Evolutionary conservation across 2,329 filamentous ascomycete species (phyloP), one percentile per base, ranked within the genome.

Genomic region (Alternaria panax): DNA sequence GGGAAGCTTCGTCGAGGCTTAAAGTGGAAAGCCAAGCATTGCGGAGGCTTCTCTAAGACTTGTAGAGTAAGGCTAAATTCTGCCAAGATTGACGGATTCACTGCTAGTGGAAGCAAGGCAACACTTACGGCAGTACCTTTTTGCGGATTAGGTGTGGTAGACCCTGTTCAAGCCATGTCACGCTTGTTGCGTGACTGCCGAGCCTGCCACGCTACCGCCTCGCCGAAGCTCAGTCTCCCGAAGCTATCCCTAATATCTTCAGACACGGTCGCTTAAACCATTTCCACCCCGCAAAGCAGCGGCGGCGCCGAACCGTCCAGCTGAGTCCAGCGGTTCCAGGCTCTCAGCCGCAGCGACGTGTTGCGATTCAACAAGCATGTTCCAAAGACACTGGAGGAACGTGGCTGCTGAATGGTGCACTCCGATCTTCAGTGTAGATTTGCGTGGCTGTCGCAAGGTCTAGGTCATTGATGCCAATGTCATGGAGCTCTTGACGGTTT

Each of bases 241-340:
- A 32, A 14, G 12, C 30, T 14, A 32, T 32, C 30, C 5, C 30
- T 14, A 12, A 14, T 14, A 11, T 32, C 32, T n/a, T n/a, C 16
- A 8, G n/a, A 36, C 32, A 36, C 32, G 5, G 16, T 8, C 16
- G 32, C 32, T 36, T 36, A 36, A 36, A 14, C 14, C 16, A 36
- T 7, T n/a, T 32, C 32, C 32, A 36, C 32, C 16, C 16, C 32
- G 14, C 32, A n/a, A n/a, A 36, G 16, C 32, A n/a, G 32, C 32
- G 32, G 32, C 32, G 32, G 6, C 32, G 18, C 41, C 41, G 41
- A 11, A 25, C 20, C 22, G 9, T 43, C 22, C 41, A 57, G 36
- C 54, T 51, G 46, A 45, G 36, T 20, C 25, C 46, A 57, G 5
- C 16, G 46, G 36, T 46, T 34, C 54, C 27, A 45, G 54, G 28